Percentiles rank a stretch among this genome's conserved stretches.
phyloP scores from a whole-genome alignment of 441 rosid genomes.

The Corymbia calophylla region DNA sequence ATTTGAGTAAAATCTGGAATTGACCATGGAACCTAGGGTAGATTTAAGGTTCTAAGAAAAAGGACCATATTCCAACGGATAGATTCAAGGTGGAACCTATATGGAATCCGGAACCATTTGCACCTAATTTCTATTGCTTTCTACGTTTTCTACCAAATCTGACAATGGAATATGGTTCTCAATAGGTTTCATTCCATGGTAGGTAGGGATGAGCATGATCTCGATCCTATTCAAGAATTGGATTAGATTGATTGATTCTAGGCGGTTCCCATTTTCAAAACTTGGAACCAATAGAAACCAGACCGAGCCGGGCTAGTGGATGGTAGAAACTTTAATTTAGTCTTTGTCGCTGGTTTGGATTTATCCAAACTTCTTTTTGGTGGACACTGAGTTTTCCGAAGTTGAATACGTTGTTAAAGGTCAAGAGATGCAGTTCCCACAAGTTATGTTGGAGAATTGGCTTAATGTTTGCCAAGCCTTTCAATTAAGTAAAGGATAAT shows the following conservation, averaged over 20 bases:
- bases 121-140: not conserved
- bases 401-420: too few species aligned
- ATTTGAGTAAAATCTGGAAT: too few species aligned
- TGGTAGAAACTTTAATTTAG: not conserved
- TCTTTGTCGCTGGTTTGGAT: rapidly evolving
- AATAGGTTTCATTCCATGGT: rapidly evolving
- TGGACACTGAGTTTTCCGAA: too few species aligned
- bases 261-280: rapidly evolving
- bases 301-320: rapidly evolving
- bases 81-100: too few species aligned
- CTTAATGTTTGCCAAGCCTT: too few species aligned
- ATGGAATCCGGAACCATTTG: too few species aligned
- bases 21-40: too few species aligned
- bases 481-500: too few species aligned
- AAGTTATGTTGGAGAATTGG: too few species aligned
- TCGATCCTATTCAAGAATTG: rapidly evolving
- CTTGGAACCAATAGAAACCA: rapidly evolving
- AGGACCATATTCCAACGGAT: too few species aligned
- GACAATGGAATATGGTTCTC: not conserved
- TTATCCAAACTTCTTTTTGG: not conserved
- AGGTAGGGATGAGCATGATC: rapidly evolving
- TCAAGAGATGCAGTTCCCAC: too few species aligned
- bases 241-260: rapidly evolving
- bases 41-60: too few species aligned
- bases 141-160: not conserved